Base-by-base conservation (phyloP, 352 stramenopile species). In the Aphanomyces cochlioides region DNA sequence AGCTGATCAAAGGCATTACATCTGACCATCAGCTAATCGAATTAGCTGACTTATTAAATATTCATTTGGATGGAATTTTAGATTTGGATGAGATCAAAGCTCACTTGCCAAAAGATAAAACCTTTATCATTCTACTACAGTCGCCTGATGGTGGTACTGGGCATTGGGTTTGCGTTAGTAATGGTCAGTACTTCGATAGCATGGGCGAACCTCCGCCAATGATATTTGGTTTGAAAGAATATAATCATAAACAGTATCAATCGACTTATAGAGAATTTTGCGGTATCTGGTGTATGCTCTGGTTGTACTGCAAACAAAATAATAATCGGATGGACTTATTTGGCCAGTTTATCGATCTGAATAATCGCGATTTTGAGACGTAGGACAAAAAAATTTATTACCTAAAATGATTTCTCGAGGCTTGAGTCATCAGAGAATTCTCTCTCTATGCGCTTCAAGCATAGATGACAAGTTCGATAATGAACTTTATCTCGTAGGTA, bases 21-120 rank as follows among this genome's bases (percentile, higher is more conserved):
- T 60, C 34, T 39, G 63, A 69, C 48, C 47, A 60, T 37, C 41
- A 69, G 5, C 43, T 69, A 28, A 57, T 69, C 15, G 36, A 28
- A 28, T 19, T 69, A 7, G 63, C 63, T 39, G 21, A 69, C 10
- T 17, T 36, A 60, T 61, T 69, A 15, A 39, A 60, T 63, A 47
- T 69, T 69, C 63, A 69, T 69, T 39, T 69, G 5, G 63, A 69
- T 69, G 40, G 6, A 13, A 61, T 61, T 61, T 12, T 21, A 21
- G 17, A 12, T n/a, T 45, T 61, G 39, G 21, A 40, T 39, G 19
- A 41, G 43, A 37, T 61, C n/a, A 28, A 19, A 36, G 7, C 13
- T 10, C 50, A 17, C 36, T 36, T 58, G 36, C 10, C 39, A 45
- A 61, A 37, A 41, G n/a, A 12, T 17, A 61, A 61, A 37, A 61